Conservation (phyloP, 108 stramenopile species). For the Nitzschia inconspicua region DNA sequence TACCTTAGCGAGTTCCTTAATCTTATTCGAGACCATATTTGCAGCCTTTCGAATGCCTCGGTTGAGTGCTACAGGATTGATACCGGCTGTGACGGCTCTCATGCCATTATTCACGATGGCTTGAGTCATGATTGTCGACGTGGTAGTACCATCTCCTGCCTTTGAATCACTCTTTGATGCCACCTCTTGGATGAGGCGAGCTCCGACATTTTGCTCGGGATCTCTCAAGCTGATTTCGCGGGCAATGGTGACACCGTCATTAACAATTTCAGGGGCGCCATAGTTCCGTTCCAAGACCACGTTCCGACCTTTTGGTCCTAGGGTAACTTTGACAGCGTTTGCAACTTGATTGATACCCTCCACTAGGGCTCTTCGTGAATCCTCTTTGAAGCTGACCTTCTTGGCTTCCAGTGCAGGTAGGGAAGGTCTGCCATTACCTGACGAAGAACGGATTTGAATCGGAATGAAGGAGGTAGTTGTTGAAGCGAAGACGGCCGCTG, state of each 20-base stretch:
- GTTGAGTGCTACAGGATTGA: constrained; percentile 93
- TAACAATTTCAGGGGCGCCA: constrained; percentile 96
- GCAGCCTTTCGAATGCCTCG: constrained; percentile 87
- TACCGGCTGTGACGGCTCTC: constrained; percentile 86
- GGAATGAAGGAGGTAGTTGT: constrained; percentile 28
- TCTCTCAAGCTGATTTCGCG: constrained; percentile 82
- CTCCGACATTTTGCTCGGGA: constrained; percentile 93
- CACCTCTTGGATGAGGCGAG: constrained; percentile 91
- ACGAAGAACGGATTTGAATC: too few species aligned
- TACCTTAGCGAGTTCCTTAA: constrained; percentile 80
- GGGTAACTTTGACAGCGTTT: constrained; percentile 95
- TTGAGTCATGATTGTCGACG: constrained; percentile 95
- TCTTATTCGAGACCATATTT: constrained; percentile 62
- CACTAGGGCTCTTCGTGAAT: constrained; percentile 84
- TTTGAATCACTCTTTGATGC: constrained; percentile 93
- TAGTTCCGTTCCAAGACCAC: constrained; percentile 95
- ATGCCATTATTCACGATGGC: constrained; percentile 95
- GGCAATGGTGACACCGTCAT: constrained; percentile 97
- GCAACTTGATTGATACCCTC: constrained; percentile 94
- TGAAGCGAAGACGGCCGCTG: constrained; percentile 16
- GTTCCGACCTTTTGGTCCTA: constrained; percentile 97
- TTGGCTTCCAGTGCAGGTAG: constrained; percentile 51
- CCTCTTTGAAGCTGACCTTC: constrained; percentile 86
- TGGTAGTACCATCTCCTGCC: constrained; percentile 98
- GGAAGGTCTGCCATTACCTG: not conserved